These are phyloP conservation scores for Viola odorata DNA, from an alignment of 345 rosid species.

Conservation along the genomic window DNA sequence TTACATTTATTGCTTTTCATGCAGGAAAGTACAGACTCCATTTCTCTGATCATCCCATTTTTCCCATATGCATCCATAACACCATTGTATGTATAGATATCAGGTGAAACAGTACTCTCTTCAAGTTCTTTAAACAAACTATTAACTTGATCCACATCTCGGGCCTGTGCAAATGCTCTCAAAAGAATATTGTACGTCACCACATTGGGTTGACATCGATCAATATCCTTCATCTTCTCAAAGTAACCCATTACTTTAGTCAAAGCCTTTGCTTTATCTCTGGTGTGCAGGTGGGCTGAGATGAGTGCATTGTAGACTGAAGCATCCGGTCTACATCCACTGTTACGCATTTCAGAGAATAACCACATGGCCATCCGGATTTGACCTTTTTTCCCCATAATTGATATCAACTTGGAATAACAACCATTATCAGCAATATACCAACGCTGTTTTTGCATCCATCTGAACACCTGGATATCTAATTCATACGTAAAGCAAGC, in stretches of 20 bases:
- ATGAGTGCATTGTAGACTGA: conserved; percentile 90
- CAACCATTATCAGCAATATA: conserved; percentile 79
- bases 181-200: conserved; percentile 86
- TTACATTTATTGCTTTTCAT: conserved; percentile 71
- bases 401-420: conserved; percentile 71
- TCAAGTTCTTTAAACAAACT: conserved; percentile 70
- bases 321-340: conserved; percentile 89
- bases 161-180: conserved; percentile 84
- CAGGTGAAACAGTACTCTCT: conserved; percentile 55
- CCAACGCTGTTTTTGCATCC: conserved; percentile 99
- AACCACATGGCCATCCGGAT: conserved; percentile 98
- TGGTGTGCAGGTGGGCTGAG: conserved; percentile 80
- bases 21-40: conserved; percentile 74
- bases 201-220: conserved; percentile 70
- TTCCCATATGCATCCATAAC: conserved; percentile 97
- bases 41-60: conserved; percentile 81
- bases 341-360: conserved; percentile 88
- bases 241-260: conserved; percentile 71
- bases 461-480: conserved; percentile 69
- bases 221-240: conserved; percentile 75
- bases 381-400: conserved; percentile 87
- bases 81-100: conserved; percentile 74
- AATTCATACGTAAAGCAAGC: neutral
- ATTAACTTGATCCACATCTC: conserved; percentile 62
- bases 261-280: conserved; percentile 75